A percentile compares a stretch with the other conserved stretches of the same genome.
phyloP scores from a whole-genome alignment of 192 early-diverging fungal genomes.

The Coemansia sp. region DNA sequence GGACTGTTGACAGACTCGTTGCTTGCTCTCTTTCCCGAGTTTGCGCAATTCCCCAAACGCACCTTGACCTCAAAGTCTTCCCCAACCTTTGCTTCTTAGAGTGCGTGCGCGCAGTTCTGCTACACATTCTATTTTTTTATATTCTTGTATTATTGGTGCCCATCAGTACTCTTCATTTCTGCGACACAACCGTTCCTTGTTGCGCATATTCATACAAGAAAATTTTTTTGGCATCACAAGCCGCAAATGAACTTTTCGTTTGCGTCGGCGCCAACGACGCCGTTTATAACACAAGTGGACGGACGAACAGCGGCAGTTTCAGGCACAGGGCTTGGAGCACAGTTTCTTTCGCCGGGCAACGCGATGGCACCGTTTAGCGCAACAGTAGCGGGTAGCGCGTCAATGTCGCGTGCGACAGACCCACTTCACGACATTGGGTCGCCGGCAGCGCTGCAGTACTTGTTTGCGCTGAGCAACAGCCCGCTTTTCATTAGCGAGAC shows the following conservation, averaged over 20 bases:
- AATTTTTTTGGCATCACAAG: not conserved
- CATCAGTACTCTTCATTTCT: too few relatives aligned
- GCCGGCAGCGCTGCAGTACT: conserved; percentile 40
- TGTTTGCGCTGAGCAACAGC: conserved; percentile 38
- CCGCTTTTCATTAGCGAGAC: conserved; percentile 27
- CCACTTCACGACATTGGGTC: conserved; percentile 50
- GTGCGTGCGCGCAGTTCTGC: too few relatives aligned
- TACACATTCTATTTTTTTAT: not conserved
- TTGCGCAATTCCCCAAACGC: too few relatives aligned
- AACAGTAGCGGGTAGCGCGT: conserved; percentile 2
- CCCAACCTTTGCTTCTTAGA: not conserved
- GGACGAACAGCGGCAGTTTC: conserved; percentile 17
- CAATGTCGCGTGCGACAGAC: conserved; percentile 35
- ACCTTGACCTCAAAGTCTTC: conserved; percentile 2
- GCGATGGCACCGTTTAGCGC: conserved; percentile 18
- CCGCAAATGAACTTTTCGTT: conserved; percentile 54
- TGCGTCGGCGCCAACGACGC: conserved; percentile 55
- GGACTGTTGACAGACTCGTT: too few relatives aligned
- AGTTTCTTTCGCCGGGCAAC: conserved; percentile 18
- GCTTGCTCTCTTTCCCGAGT: not conserved
- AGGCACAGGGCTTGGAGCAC: conserved; percentile 6
- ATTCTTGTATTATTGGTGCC: not conserved
- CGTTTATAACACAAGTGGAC: conserved; percentile 51
- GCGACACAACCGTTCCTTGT: not conserved
- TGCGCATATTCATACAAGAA: not conserved